phyloP scores from a whole-genome alignment of 768 basidiomycete genomes.

The Rhodotorula babjevae region DNA sequence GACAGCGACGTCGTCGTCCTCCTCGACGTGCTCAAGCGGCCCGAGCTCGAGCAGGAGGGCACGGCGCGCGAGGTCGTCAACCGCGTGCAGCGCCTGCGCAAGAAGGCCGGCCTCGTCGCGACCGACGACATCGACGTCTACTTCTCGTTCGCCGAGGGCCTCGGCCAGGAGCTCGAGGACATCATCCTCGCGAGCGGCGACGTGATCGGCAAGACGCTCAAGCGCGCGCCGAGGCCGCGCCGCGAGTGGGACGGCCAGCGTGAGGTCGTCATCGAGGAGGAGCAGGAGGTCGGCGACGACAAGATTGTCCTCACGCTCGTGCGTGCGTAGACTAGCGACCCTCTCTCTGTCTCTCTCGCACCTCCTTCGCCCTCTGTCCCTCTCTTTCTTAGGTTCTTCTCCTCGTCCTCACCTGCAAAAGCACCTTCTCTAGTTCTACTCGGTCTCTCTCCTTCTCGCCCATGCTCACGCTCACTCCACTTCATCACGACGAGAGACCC shows the following conservation, averaged over 20 bases:
- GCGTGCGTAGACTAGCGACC: background rate
- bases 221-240: constrained; percentile 36
- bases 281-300: constrained; percentile 37
- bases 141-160: constrained; percentile 72
- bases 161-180: constrained; percentile 62
- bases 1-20: constrained; percentile 93
- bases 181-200: constrained; percentile 52
- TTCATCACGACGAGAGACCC: too few species aligned
- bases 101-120: constrained; percentile 90
- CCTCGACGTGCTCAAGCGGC: constrained; percentile 80
- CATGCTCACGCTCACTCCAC: too few species aligned
- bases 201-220: constrained; percentile 39
- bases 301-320: constrained; percentile 39
- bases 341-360: background rate
- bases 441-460: too few species aligned
- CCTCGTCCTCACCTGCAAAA: too few species aligned
- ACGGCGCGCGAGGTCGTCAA: constrained; percentile 83
- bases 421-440: too few species aligned
- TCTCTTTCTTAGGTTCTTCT: too few species aligned
- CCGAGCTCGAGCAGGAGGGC: constrained; percentile 81
- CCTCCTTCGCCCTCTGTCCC: background rate
- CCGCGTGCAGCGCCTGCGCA: constrained; percentile 88
- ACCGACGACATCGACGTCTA: constrained; percentile 89
- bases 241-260: constrained; percentile 12
- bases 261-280: constrained; percentile 35